These are phyloP conservation scores for Sarocladium kiliense DNA, from an alignment of 2,329 filamentous ascomycete genomes.

Conservation along the genomic window DNA sequence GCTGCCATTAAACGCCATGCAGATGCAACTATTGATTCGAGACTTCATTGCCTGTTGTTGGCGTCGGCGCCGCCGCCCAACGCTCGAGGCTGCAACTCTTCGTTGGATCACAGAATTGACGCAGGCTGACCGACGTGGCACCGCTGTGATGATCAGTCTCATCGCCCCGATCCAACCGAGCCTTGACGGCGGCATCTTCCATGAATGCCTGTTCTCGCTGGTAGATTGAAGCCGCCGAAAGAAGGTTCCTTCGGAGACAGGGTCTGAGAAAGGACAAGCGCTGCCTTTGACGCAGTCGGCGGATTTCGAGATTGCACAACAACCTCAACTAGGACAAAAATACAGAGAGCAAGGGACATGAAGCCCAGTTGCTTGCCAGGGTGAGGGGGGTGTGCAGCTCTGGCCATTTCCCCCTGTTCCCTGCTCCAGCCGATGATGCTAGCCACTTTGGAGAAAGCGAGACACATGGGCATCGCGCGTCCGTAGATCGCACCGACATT, in stretches of 20 bases:
- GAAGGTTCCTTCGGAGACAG: background rate
- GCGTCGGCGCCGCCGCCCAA: background rate
- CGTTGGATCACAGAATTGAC: background rate
- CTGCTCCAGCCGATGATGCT: conserved; percentile 8
- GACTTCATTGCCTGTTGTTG: no score
- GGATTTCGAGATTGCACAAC: background rate
- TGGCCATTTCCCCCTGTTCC: background rate
- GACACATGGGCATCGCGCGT: conserved; percentile 6
- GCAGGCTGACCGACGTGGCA: background rate
- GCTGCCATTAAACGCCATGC: no score
- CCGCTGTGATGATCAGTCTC: background rate
- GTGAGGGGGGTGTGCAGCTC: conserved; percentile 6
- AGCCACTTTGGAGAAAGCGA: conserved; percentile 2
- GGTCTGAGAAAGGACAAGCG: conserved; percentile 6
- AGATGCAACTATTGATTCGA: no score
- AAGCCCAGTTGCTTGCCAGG: background rate
- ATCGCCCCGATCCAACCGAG: background rate
- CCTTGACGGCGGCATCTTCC: background rate
- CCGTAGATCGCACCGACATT: conserved; percentile 6
- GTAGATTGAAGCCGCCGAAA: background rate
- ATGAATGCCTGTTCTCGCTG: background rate
- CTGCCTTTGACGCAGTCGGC: background rate
- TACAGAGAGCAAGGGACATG: background rate
- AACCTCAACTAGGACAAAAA: background rate
- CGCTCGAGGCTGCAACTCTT: background rate